A percentile compares a stretch with the other conserved stretches of the same genome.
These are phyloP conservation scores for Tetracladium maxilliforme DNA, from an alignment of 2,329 filamentous ascomycete species.

Conservation along the genomic window DNA sequence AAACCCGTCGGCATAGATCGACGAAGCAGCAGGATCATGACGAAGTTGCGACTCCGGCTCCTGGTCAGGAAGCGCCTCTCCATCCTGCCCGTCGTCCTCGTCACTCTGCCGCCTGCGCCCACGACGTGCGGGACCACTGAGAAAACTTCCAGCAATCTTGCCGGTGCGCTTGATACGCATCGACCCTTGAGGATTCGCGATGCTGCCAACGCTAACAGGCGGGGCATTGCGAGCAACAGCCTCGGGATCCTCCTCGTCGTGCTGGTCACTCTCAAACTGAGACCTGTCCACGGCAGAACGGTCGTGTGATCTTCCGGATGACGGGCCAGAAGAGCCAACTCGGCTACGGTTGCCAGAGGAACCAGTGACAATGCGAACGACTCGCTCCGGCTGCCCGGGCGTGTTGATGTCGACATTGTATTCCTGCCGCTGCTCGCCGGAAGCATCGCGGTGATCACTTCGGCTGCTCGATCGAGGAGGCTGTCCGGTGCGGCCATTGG, in stretches of 20 bases:
- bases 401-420: constrained; percentile 5
- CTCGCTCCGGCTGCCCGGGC: not conserved
- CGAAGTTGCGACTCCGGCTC: constrained; percentile 4
- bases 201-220: constrained; percentile 32
- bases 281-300: constrained; percentile 17
- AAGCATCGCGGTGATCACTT: constrained; percentile 7
- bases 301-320: constrained; percentile 18
- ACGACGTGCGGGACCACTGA: constrained; percentile 66
- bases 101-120: constrained; percentile 46
- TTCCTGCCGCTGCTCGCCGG: constrained; percentile 11
- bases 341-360: not conserved
- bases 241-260: constrained; percentile 23
- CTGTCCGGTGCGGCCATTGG: constrained; percentile 5
- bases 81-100: constrained; percentile 27
- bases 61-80: constrained; percentile 7
- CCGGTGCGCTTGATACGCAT: constrained; percentile 66
- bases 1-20: no score
- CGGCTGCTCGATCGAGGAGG: constrained; percentile 10
- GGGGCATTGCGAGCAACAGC: constrained; percentile 34
- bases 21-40: constrained; percentile 22
- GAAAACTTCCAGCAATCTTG: constrained; percentile 60
- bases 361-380: not conserved
- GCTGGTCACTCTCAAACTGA: constrained; percentile 27
- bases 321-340: constrained; percentile 3
- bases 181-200: constrained; percentile 50